A percentile compares a stretch with the other conserved stretches of the same genome.
phyloP scores from a whole-genome alignment of 768 basidiomycete genomes.

The Tulasnella calospora region DNA sequence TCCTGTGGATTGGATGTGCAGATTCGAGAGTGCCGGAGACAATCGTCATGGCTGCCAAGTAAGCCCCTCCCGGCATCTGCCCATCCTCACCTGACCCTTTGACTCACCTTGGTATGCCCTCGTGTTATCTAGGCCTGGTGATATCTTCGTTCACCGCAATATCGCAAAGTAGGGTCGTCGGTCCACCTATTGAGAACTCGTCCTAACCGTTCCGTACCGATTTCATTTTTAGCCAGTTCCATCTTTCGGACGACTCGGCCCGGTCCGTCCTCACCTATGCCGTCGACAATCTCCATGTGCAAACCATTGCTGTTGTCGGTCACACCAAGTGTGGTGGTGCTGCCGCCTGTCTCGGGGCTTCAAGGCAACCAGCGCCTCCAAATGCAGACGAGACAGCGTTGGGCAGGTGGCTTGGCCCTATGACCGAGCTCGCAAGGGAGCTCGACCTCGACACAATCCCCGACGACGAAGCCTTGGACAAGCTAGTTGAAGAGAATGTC shows the following conservation, averaged over 20 bases:
- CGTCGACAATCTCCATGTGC: constrained; percentile 60
- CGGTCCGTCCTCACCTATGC: constrained; percentile 72
- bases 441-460: constrained; percentile 19
- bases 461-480: constrained; percentile 23
- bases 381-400: constrained; percentile 26
- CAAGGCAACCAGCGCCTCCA: constrained; percentile 15
- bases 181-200: constrained; percentile 11
- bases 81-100: not conserved
- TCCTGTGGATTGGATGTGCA: constrained; percentile 39
- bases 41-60: constrained; percentile 54
- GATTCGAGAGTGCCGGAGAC: constrained; percentile 84
- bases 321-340: constrained; percentile 78
- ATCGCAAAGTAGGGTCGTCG: constrained; percentile 66
- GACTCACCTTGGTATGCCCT: constrained; percentile 33
- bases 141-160: constrained; percentile 79
- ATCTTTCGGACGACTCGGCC: constrained; percentile 62
- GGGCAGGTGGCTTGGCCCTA: constrained; percentile 34
- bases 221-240: constrained; percentile 59
- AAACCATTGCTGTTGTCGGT: constrained; percentile 69
- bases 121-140: constrained; percentile 51
- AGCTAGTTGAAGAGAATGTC: constrained; percentile 30
- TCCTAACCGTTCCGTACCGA: constrained; percentile 37
- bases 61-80: not conserved
- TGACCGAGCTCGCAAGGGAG: constrained; percentile 34
- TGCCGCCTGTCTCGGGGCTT: constrained; percentile 39